These are phyloP conservation scores for Salinomyces thailandicus DNA, from an alignment of 2,329 filamentous ascomycete genomes.

Conservation along the genomic window DNA sequence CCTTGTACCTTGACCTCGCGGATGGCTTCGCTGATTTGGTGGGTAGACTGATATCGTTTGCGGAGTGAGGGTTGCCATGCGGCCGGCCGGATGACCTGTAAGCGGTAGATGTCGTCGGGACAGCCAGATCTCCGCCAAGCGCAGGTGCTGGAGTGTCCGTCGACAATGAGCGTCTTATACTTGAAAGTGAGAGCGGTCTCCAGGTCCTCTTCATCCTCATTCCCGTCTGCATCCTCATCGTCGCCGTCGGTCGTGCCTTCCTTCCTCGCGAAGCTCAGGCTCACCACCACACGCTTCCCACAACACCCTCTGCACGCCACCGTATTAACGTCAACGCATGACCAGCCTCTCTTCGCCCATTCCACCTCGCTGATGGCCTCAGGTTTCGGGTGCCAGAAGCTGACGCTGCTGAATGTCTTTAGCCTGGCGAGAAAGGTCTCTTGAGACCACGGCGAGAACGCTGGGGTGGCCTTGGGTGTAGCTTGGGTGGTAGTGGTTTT, in stretches of 20 bases:
- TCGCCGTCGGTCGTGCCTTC: conserved; percentile 18
- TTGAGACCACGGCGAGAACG: conserved; percentile 79
- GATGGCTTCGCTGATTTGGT: conserved; percentile 18
- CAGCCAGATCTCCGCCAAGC: conserved; percentile 83
- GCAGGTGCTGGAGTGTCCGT: conserved; percentile 69
- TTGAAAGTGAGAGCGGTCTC: conserved; percentile 61
- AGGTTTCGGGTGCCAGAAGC: conserved; percentile 88
- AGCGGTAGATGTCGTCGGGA: conserved; percentile 60
- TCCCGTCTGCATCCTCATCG: conserved; percentile 48
- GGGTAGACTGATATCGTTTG: conserved; percentile 18
- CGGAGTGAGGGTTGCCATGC: conserved; percentile 26
- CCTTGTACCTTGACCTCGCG: conserved; percentile 14
- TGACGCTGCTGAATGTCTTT: conserved; percentile 81
- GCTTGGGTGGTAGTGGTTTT: conserved; percentile 10
- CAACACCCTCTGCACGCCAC: conserved; percentile 75
- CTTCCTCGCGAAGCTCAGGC: conserved; percentile 46
- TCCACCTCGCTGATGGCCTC: conserved; percentile 75
- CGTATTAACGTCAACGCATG: conserved; percentile 70
- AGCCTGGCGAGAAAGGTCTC: conserved; percentile 70
- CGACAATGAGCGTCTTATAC: conserved; percentile 62
- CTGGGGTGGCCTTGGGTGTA: conserved; percentile 37
- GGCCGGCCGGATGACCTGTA: conserved; percentile 34
- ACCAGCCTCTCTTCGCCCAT: conserved; percentile 92
- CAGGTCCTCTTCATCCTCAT: conserved; percentile 26
- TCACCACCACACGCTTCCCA: conserved; percentile 72